Evolutionary conservation across 2,329 filamentous ascomycete genomes (phyloP).

Genomic region (Parastagonospora avenae): DNA sequence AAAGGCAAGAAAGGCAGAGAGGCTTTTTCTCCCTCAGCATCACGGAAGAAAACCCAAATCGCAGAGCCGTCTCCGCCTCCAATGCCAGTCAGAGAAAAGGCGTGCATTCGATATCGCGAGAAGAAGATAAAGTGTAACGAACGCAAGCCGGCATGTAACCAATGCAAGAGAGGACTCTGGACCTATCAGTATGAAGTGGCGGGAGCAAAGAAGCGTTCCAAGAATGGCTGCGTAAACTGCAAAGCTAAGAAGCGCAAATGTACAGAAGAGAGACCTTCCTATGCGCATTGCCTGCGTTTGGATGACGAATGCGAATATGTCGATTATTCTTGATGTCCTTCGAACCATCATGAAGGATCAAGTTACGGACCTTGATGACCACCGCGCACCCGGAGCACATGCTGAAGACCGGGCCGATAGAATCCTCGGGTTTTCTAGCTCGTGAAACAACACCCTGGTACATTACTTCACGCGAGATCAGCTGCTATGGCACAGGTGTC

Average conservation of each 20-base stretch:
- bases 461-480: background rate
- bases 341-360: too few species aligned
- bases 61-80: constrained; percentile 6
- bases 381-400: too few species aligned
- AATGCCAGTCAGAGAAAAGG: constrained; percentile 19
- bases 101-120: constrained; percentile 28
- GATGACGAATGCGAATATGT: constrained; percentile 36
- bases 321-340: constrained; percentile 22
- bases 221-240: constrained; percentile 38
- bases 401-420: too few species aligned
- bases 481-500: too few species aligned
- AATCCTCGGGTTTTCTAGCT: too few species aligned
- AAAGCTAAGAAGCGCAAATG: constrained; percentile 36
- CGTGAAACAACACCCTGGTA: too few species aligned
- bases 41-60: constrained; percentile 14
- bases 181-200: constrained; percentile 33
- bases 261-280: constrained; percentile 37
- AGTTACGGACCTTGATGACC: too few species aligned
- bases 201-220: constrained; percentile 30
- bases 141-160: constrained; percentile 35
- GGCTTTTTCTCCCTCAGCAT: constrained; percentile 17
- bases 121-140: constrained; percentile 41
- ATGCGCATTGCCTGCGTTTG: constrained; percentile 35
- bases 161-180: constrained; percentile 36
- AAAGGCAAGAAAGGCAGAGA: constrained; percentile 23